Percentiles rank a stretch among this genome's conserved stretches.
Conservation (phyloP, 257 asterid genomes). For the Ophiorrhiza pumila region DNA sequence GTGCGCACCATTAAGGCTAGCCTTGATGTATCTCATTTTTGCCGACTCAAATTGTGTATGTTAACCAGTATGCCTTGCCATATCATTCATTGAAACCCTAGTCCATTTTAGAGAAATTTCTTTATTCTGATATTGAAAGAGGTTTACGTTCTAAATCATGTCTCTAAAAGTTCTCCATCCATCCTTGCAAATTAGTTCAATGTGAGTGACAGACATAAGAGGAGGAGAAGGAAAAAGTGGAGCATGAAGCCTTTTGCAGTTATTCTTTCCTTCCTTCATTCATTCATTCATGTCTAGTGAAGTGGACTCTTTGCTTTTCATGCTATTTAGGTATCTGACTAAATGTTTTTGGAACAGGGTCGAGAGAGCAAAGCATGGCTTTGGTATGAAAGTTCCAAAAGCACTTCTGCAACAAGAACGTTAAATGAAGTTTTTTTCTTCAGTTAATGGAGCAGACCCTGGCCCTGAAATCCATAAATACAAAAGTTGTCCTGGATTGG, state of each 20-base stretch:
- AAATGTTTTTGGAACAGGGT: conserved; percentile 54
- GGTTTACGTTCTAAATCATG: neutral
- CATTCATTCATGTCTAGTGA: neutral
- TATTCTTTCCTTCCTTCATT: neutral
- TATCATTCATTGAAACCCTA: neutral
- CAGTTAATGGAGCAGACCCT: neutral
- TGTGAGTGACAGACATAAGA: too few species aligned
- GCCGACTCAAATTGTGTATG: neutral
- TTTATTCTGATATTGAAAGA: neutral
- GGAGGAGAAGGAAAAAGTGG: neutral
- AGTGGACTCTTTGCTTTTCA: neutral
- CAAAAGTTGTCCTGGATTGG: neutral
- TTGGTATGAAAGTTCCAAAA: conserved; percentile 88
- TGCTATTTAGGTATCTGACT: neutral
- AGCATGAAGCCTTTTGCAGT: neutral
- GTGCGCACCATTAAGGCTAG: neutral
- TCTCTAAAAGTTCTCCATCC: neutral
- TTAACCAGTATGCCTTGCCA: too few species aligned
- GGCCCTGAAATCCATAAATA: neutral
- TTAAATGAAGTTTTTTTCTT: conserved; percentile 25
- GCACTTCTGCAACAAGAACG: conserved; percentile 35
- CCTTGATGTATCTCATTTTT: neutral
- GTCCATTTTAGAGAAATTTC: neutral
- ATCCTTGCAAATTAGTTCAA: neutral
- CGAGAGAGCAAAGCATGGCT: conserved; percentile 71